Conservation (phyloP, 805 yeast species). For the Metschnikowia noctiluminum region DNA sequence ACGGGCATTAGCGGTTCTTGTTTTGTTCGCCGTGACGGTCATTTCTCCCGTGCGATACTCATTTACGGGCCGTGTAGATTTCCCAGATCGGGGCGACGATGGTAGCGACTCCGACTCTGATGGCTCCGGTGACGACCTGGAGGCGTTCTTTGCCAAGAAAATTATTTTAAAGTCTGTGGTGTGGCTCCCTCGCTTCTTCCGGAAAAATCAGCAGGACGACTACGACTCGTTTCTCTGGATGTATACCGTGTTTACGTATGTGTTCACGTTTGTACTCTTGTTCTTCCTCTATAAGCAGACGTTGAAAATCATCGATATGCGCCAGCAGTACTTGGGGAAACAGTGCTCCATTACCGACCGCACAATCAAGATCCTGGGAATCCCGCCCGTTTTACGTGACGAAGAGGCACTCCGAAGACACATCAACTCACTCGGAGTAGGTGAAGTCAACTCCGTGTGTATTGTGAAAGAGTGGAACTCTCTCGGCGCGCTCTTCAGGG, state of each 20-base stretch:
- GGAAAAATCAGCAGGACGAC: constrained; percentile 27
- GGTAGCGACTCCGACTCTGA: constrained; percentile 17
- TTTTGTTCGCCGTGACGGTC: constrained; percentile 65
- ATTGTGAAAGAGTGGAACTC: constrained; percentile 86
- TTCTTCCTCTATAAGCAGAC: constrained; percentile 67
- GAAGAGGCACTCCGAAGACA: constrained; percentile 68
- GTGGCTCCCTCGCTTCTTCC: constrained; percentile 3
- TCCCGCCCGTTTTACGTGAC: constrained; percentile 76
- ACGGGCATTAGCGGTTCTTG: constrained; percentile 58
- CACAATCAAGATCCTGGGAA: constrained; percentile 83
- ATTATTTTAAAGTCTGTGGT: neutral
- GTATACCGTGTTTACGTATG: constrained; percentile 81
- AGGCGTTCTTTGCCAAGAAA: neutral
- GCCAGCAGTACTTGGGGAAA: constrained; percentile 79
- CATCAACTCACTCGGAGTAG: constrained; percentile 74
- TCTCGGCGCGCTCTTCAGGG: constrained; percentile 61
- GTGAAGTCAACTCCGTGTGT: constrained; percentile 71
- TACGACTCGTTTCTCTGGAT: constrained; percentile 71
- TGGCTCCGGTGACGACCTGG: constrained; percentile 10
- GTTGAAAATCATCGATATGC: constrained; percentile 63
- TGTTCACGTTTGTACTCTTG: constrained; percentile 69
- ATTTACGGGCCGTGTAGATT: constrained; percentile 75
- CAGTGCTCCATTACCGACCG: constrained; percentile 90
- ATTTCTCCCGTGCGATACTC: constrained; percentile 84
- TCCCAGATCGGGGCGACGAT: constrained; percentile 20